A percentile compares a stretch with the other conserved stretches of the same genome.
Evolutionary conservation across 345 rosid genomes (phyloP).

Genomic region (Ceriops tagal): DNA sequence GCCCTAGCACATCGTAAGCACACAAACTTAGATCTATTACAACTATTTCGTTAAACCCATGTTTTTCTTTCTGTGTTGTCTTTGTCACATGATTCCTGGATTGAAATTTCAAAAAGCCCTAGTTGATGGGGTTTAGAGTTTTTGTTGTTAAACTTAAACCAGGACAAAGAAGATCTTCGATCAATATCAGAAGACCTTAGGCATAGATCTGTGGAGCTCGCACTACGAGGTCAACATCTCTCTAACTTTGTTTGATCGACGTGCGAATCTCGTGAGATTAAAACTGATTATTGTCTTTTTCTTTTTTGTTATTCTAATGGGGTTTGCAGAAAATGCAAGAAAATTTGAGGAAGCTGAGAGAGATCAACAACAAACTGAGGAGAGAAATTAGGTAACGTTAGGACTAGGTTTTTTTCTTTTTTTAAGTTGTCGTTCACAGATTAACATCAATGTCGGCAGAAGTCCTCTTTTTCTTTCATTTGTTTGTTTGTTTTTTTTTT

Average conservation of each 20-base stretch:
- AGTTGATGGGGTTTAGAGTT: not conserved
- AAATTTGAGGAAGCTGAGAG: conserved; percentile 41
- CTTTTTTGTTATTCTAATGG: not conserved
- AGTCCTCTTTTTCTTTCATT: too few relatives aligned
- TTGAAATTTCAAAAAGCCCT: conserved; percentile 3
- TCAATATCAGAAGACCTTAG: conserved; percentile 42
- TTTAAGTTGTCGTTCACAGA: not conserved
- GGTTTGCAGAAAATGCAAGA: conserved; percentile 55
- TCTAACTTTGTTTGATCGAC: not conserved
- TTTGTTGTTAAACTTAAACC: not conserved
- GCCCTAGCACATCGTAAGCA: conserved; percentile 44
- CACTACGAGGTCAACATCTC: conserved; percentile 44
- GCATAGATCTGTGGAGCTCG: conserved; percentile 53
- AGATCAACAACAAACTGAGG: conserved; percentile 43
- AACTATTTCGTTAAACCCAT: not conserved
- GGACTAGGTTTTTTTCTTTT: not conserved
- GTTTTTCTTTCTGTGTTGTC: not conserved
- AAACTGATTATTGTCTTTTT: not conserved
- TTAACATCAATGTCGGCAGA: too few relatives aligned
- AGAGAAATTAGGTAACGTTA: conserved; percentile 43
- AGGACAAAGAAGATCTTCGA: conserved; percentile 48
- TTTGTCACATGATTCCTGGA: not conserved
- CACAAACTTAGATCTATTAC: not conserved
- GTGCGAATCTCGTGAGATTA: not conserved
- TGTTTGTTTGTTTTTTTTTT: too few relatives aligned